Conservation (phyloP, 1,139 yeast species). For the Yamadazyma buinensis region DNA sequence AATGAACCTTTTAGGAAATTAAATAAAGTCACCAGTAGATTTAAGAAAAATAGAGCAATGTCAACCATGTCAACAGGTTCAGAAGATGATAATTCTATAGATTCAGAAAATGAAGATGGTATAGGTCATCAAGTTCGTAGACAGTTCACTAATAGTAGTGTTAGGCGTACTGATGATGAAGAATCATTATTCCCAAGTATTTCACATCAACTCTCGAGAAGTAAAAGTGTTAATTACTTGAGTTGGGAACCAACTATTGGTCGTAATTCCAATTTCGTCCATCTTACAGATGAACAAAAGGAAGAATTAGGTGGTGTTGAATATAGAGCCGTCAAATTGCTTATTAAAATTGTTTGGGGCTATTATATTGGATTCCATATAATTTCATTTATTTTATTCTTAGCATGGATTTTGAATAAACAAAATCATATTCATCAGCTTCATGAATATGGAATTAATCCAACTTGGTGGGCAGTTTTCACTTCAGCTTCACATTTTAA, state of each 20-base stretch:
- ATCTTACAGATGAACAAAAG: conserved; percentile 76
- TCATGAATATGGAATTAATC: conserved; percentile 54
- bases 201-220: conserved; percentile 16
- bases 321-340: conserved; percentile 78
- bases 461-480: conserved; percentile 93
- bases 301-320: conserved; percentile 97
- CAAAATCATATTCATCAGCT: conserved; percentile 41
- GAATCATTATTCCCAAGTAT: conserved; percentile 10
- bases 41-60: conserved; percentile 13
- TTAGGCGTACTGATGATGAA: conserved; percentile 15
- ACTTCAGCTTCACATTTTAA: conserved; percentile 75
- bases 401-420: conserved; percentile 62
- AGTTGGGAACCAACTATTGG: conserved; percentile 94
- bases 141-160: background rate
- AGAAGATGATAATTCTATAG: conserved; percentile 16
- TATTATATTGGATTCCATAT: conserved; percentile 79
- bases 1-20: conserved; percentile 13
- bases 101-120: conserved; percentile 17
- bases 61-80: conserved; percentile 12
- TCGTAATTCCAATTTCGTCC: conserved; percentile 90
- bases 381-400: conserved; percentile 51
- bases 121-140: too few relatives aligned
- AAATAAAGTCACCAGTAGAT: conserved; percentile 21
- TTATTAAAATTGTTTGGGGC: conserved; percentile 59
- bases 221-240: conserved; percentile 60